phyloP scores from a whole-genome alignment of 2,329 filamentous ascomycete species.

The Tolypocladium inflatum region DNA sequence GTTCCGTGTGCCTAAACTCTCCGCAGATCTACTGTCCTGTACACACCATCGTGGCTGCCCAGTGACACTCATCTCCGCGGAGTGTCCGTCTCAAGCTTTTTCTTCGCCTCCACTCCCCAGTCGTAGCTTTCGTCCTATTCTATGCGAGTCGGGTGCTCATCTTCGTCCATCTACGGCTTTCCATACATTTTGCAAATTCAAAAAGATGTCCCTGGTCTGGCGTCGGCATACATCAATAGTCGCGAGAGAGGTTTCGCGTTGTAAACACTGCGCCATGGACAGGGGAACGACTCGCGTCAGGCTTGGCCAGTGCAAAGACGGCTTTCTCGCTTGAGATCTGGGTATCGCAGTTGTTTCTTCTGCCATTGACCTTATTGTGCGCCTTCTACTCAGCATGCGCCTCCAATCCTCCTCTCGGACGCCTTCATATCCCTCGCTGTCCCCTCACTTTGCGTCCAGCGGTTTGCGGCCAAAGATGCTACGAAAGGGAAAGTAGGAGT shows the following conservation, averaged over 20 bases:
- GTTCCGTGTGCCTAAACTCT: neutral
- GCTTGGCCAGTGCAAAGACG: neutral
- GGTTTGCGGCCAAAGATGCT: conserved; percentile 30
- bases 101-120: neutral
- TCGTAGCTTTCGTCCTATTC: neutral
- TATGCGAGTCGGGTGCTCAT: too few species aligned
- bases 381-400: neutral
- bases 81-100: neutral
- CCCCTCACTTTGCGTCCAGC: neutral
- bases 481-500: conserved; percentile 30
- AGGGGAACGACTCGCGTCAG: neutral
- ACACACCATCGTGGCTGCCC: neutral
- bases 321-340: neutral
- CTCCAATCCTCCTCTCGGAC: neutral
- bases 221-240: neutral
- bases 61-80: neutral
- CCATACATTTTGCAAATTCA: neutral
- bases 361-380: neutral
- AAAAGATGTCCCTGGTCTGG: neutral
- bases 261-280: neutral
- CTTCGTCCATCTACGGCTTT: too few species aligned
- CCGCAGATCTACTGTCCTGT: neutral
- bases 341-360: too few species aligned
- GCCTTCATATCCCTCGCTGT: neutral
- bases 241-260: too few species aligned